These are phyloP conservation scores for Mallotus nudiflorus DNA, from an alignment of 345 rosid genomes.

Conservation along the genomic window DNA sequence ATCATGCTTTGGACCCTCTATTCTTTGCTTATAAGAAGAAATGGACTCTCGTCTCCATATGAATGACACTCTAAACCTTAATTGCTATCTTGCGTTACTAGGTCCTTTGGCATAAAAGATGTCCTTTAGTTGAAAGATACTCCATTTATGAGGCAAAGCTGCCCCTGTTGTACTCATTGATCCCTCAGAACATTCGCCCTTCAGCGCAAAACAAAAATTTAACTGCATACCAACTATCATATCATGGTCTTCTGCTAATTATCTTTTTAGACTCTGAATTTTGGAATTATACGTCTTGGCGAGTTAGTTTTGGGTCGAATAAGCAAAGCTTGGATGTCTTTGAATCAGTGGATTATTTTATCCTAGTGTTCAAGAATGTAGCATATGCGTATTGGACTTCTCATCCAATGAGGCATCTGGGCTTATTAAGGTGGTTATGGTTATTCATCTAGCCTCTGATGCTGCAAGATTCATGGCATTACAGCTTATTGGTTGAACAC, in stretches of 20 bases:
- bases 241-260: neutral
- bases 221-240: neutral
- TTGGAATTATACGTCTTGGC: too few species aligned
- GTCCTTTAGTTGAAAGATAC: neutral
- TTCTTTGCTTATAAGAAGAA: neutral
- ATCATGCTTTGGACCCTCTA: neutral
- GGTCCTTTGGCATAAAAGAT: neutral
- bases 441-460: too few species aligned
- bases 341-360: too few species aligned
- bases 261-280: neutral
- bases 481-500: too few species aligned
- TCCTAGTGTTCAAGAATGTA: too few species aligned
- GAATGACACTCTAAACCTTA: neutral
- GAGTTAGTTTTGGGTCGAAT: neutral
- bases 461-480: too few species aligned
- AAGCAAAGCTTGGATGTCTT: neutral
- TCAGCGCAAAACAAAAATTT: too few species aligned
- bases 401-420: too few species aligned
- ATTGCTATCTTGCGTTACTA: neutral
- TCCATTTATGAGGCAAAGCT: neutral
- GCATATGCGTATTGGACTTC: too few species aligned
- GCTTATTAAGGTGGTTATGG: too few species aligned
- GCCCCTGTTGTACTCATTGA: neutral
- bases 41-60: neutral
- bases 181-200: too few species aligned